Evolutionary conservation across 441 rosid species (phyloP).

Genomic region (Monsonia emarginata): DNA sequence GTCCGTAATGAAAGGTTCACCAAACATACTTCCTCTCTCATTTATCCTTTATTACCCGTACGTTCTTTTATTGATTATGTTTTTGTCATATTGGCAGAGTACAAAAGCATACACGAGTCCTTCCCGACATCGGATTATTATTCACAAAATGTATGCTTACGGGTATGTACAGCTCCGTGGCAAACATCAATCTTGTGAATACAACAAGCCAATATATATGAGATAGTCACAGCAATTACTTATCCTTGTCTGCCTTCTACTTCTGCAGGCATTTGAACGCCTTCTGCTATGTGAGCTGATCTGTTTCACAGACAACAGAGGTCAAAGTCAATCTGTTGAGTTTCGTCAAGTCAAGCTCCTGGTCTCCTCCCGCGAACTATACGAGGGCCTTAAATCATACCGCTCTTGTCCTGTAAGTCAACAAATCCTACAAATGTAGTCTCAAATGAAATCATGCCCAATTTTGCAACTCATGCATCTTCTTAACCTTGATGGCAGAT

Average conservation of each 20-base stretch:
- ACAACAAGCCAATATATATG: background rate
- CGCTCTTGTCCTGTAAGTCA: slow-evolving; percentile 80
- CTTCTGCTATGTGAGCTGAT: slow-evolving; percentile 56
- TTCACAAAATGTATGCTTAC: slow-evolving; percentile 49
- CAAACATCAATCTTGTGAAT: background rate
- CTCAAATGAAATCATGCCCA: too few species aligned
- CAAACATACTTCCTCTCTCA: slow-evolving; percentile 5
- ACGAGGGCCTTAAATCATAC: slow-evolving; percentile 64
- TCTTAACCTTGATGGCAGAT: background rate
- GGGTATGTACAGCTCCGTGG: slow-evolving; percentile 41
- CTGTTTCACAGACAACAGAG: slow-evolving; percentile 59
- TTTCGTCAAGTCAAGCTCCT: slow-evolving; percentile 69
- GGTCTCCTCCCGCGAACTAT: slow-evolving; percentile 55
- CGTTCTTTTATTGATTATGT: slow-evolving; percentile 4
- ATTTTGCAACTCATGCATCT: background rate
- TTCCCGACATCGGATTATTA: slow-evolving; percentile 73
- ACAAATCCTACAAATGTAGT: background rate
- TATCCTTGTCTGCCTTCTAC: slow-evolving; percentile 8
- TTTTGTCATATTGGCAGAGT: slow-evolving; percentile 44
- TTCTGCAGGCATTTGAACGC: slow-evolving; percentile 77
- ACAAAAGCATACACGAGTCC: slow-evolving; percentile 65
- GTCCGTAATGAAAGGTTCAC: slow-evolving; percentile 75
- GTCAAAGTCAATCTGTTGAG: slow-evolving; percentile 56
- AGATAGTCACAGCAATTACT: background rate
- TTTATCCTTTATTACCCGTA: background rate